Base-by-base conservation (phyloP, 495 filamentous ascomycete species). In the Venustampulla echinocandica region DNA sequence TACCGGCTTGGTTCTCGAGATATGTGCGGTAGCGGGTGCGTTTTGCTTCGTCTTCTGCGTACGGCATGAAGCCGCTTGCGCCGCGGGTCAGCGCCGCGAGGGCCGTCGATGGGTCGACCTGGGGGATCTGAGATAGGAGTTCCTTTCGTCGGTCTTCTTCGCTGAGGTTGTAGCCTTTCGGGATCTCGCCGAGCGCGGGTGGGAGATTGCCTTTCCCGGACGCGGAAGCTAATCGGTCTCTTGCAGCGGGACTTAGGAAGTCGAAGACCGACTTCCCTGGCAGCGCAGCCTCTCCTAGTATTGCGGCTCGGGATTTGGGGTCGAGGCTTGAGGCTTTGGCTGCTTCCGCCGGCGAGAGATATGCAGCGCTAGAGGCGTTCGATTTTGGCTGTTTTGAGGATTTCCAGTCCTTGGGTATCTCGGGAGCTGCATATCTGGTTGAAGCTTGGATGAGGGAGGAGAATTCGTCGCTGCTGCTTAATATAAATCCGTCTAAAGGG, bases 241-340 rank as follows among this genome's bases (percentile, higher is more conserved):
- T 80, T 6, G 86, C 80, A 30, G 84, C 77, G 1, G 89, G 75
- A 0, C 87, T 84, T 64, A 98, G 77, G 68, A 83, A 97, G 62
- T 96, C 89, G 61, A 97, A 98, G 25, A 98, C 81, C 1, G 92
- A 97, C 63, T 96, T 95, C 9, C 87, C 84, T 3, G 89, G 90
- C 1, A 98, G 68, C 33, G 81, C 77, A 21, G 76, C 69, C 62
- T 97, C 90, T 15, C 89, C 89, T 0, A 98, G 69, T 10, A 95
- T 68, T 13, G 82, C 79, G 10, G 89, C 92, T 53, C 92, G 77
- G 22, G 87, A 69, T 50, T 74, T 83, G 3, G 90, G 84, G 61
- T 94, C 77, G 7, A 96, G 75, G 6, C 71, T 78, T 0, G 86
- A 90, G 7, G 80, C 67, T 61, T 81, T 83, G 11, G 87, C 85